Evolutionary conservation across 2,329 filamentous ascomycete genomes (phyloP), one percentile per base, ranked within the genome.

Genomic region (Parasarocladium wereldwijsianum): DNA sequence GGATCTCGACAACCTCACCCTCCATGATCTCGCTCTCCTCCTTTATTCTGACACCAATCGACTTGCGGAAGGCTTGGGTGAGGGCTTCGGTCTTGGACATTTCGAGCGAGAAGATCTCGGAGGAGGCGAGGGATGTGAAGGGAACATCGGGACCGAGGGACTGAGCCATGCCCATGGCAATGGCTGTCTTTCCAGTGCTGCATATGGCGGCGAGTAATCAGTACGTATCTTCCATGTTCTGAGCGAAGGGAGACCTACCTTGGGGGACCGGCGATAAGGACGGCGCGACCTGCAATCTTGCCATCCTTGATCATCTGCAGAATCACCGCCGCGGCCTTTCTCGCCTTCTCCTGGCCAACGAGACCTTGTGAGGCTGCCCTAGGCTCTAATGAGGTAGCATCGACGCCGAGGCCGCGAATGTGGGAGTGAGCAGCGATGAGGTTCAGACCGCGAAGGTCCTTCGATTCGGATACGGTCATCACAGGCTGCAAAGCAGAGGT

Each of bases 21-120:
- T 98, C 90, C 58, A 98, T 98, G 42, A 98, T 92, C 54, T 98
- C 90, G 46, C 84, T 94, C 62, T 98, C 90, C 53, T 98, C 90
- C 56, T 93, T 94, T 61, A 98, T 98, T 39, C 90, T 74, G 35
- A 98, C 90, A 32, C 87, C 90, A 45, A 98, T 98, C 23, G 85
- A 94, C 55, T 94, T 96, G 46, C 90, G 78, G 63, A 98, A 96
- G n/a, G 90, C 87, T 56, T 98, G 90, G 32, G 87, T 94, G 20
- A 98, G 73, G 29, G 90, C 87, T 57, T 98, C 90, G 21, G 90
- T 98, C 64, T 98, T 98, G 45, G 85, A 93, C 87, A 98, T 96
- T 57, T 98, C 90, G 48, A 96, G 71, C 16, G 86, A 94, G 62
- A 94, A 98, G 47, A 98, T 94, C 55, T 98, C 90, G 35, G 86